Evolutionary conservation across 768 basidiomycete species (phyloP), one percentile per base, ranked within the genome.

Genomic region (Hysterangium stoloniferum): DNA sequence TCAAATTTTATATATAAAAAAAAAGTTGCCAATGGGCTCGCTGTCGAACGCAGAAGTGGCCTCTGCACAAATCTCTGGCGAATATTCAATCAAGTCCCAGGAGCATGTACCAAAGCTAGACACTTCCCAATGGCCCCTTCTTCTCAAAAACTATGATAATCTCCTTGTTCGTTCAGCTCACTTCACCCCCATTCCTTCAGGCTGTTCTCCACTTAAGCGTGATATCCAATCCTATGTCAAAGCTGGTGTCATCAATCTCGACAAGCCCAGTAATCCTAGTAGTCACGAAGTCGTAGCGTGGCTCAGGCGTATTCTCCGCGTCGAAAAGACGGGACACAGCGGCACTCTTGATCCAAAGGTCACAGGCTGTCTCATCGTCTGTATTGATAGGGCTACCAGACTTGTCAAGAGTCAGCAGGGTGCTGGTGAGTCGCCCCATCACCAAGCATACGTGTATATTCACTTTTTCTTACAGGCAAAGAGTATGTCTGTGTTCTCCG

Each of bases 201-300:
- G 96, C 34, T 91, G 85, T 65, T 89, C 84, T 58, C 96, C 96
- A 36, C 72, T 99, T 59, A 98, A 96, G 70, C 84, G 96, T 45
- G 96, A 99, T 62, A 85, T 99, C 44, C 71, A 75, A 13, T 77
- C 79, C 50, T 98, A 99, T 69, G 81, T 99, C 67, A 95, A 93
- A 87, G 91, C 94, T 58, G 96, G 96, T 59, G 90, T 97, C 47
- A 99, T 99, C 66, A 99, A 99, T 71, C 76, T 99, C 58, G 96
- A 99, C 79, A 99, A 99, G 64, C 96, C 96, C 20, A 97, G 95
- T 28, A 99, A 98, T 69, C 95, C 95, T 3, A 96, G 94, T 15
- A 95, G 94, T 4, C 96, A 99, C 68, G 96, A 99, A 74, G 96
- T 99, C 48, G 96, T 99, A 57, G 96, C 96, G 13, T 99, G 96